These are phyloP conservation scores for Malus asiatica DNA, from an alignment of 306 rosid species.

Conservation along the genomic window DNA sequence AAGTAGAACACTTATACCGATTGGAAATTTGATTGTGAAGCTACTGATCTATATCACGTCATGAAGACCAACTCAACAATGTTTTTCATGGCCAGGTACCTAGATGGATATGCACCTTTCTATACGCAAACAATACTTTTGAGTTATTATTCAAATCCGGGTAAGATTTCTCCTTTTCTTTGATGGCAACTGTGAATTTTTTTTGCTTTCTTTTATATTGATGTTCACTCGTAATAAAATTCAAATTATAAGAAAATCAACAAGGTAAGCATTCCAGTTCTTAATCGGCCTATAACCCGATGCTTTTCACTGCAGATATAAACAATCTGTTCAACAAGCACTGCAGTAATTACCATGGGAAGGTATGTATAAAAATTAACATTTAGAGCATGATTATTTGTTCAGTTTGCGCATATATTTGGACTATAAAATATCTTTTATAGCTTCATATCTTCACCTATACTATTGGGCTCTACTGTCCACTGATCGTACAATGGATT, in stretches of 20 bases:
- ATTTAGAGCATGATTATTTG: background rate
- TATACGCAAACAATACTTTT: constrained; percentile 79
- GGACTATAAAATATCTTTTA: background rate
- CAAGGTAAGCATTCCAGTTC: background rate
- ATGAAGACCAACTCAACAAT: constrained; percentile 6
- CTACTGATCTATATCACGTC: background rate
- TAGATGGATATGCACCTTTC: constrained; percentile 60
- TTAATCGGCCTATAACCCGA: constrained; percentile 2
- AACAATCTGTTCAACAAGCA: constrained; percentile 72
- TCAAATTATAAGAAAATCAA: background rate
- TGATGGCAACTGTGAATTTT: background rate
- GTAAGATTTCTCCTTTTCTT: constrained; percentile 23
- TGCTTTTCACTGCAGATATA: constrained; percentile 51
- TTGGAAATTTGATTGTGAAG: background rate
- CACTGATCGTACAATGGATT: background rate
- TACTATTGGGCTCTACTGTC: background rate
- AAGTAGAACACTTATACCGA: background rate
- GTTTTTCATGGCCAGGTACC: constrained; percentile 51
- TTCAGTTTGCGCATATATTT: background rate
- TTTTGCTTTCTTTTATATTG: background rate
- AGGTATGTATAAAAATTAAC: constrained; percentile 41
- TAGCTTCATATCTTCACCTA: background rate
- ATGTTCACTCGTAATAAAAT: background rate
- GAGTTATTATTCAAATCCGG: constrained; percentile 65
- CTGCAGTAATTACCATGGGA: constrained; percentile 72